Conservation (phyloP, 2,329 filamentous ascomycete species). For the Fusarium citri region DNA sequence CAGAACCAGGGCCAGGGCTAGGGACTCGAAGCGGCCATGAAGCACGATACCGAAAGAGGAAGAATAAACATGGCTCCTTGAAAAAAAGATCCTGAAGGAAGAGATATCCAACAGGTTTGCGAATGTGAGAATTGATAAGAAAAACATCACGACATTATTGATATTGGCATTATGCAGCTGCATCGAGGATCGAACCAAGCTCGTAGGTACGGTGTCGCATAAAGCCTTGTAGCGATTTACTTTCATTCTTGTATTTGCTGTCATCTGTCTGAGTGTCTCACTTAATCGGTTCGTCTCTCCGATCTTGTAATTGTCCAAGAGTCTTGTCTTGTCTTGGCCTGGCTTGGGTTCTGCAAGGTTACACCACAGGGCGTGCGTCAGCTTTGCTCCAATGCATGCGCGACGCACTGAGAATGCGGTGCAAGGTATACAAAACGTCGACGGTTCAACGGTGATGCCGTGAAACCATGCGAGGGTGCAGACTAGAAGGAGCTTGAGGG, state of each 20-base stretch:
- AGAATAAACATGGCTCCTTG: not conserved
- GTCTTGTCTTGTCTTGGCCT: not conserved
- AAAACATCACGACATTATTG: constrained; percentile 12
- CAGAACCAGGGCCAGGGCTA: constrained; percentile 8
- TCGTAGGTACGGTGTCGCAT: not conserved
- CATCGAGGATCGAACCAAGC: constrained; percentile 4
- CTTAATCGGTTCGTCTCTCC: constrained; percentile 8
- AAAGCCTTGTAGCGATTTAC: not conserved
- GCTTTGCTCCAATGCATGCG: constrained; percentile 37
- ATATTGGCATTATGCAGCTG: constrained; percentile 31
- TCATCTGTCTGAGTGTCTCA: constrained; percentile 1
- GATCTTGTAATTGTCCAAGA: constrained; percentile 6
- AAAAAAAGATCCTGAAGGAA: not conserved
- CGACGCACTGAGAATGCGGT: constrained; percentile 23
- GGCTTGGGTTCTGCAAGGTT: constrained; percentile 18
- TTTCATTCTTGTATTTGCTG: not conserved
- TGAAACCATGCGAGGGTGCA: constrained; percentile 30
- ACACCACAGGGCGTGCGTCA: constrained; percentile 36
- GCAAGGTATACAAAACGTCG: constrained; percentile 1
- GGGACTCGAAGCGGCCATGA: not conserved
- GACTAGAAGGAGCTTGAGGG: constrained; percentile 13
- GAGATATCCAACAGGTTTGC: constrained; percentile 7
- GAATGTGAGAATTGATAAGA: constrained; percentile 4
- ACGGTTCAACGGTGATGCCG: constrained; percentile 41
- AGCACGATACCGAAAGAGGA: constrained; percentile 14